Evolutionary conservation across 2,329 filamentous ascomycete species (phyloP).

Genomic region (Talaromyces amestolkiae): DNA sequence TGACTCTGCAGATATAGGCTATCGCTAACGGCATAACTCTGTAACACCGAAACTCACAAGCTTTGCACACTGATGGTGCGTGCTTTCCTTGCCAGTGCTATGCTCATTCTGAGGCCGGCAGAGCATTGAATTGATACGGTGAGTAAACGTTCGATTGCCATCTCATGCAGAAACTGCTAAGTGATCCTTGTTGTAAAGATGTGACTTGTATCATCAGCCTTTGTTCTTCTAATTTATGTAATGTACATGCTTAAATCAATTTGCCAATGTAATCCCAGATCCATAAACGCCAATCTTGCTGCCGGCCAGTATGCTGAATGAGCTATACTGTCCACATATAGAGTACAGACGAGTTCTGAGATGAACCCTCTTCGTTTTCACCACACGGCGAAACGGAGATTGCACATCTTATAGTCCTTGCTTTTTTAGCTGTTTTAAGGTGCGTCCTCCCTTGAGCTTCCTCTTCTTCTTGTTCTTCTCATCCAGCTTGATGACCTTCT

Average conservation of each 20-base stretch:
- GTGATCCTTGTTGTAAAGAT: background rate
- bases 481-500: background rate
- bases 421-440: background rate
- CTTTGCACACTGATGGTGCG: background rate
- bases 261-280: slow-evolving; percentile 5
- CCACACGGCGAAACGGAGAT: background rate
- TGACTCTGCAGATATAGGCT: background rate
- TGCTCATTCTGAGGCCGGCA: background rate
- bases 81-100: background rate
- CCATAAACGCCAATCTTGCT: slow-evolving; percentile 14
- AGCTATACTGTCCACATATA: background rate
- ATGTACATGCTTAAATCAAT: slow-evolving; percentile 4
- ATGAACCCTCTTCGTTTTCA: background rate
- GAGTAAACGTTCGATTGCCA: background rate
- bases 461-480: slow-evolving; percentile 4
- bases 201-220: background rate
- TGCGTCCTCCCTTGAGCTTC: slow-evolving; percentile 10
- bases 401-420: background rate
- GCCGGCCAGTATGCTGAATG: slow-evolving; percentile 3
- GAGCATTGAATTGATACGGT: background rate
- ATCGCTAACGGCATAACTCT: background rate
- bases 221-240: background rate
- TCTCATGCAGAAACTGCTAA: too few relatives aligned
- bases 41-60: background rate
- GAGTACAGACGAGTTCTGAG: background rate